Evolutionary conservation across 352 stramenopile species (phyloP).

Genomic region (Phytophthora syringae): DNA sequence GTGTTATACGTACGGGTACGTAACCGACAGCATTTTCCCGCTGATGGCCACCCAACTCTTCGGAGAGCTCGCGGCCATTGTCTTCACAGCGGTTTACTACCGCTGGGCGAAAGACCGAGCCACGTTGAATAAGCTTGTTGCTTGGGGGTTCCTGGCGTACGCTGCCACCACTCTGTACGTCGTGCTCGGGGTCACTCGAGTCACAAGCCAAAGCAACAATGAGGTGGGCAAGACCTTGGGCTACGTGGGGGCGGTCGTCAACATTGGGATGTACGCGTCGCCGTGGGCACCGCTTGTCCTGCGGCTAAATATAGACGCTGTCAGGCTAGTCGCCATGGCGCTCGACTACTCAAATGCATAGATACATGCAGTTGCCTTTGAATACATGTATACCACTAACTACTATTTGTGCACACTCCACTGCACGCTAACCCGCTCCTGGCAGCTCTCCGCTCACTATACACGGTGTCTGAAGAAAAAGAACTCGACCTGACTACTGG

Average conservation of each 20-base stretch:
- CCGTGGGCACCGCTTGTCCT: constrained; percentile 35
- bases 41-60: constrained; percentile 35
- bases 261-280: constrained; percentile 41
- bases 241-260: constrained; percentile 34
- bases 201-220: constrained; percentile 40
- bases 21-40: no score
- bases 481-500: constrained; percentile 11
- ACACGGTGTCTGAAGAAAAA: constrained; percentile 18
- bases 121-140: constrained; percentile 14
- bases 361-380: constrained; percentile 16
- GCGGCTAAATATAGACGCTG: no score
- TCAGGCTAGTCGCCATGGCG: constrained; percentile 7
- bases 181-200: constrained; percentile 31
- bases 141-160: constrained; percentile 10
- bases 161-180: constrained; percentile 40
- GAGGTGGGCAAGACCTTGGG: constrained; percentile 40
- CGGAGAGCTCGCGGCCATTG: constrained; percentile 22
- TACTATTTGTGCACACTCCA: constrained; percentile 34
- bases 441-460: no score
- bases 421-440: no score
- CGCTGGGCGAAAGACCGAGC: constrained; percentile 21
- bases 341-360: constrained; percentile 24
- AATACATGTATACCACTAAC: constrained; percentile 34
- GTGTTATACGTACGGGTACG: no score
- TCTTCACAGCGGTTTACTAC: constrained; percentile 34